Evolutionary conservation across 2,329 filamentous ascomycete genomes (phyloP).

Genomic region (Cladosporium sp.): DNA sequence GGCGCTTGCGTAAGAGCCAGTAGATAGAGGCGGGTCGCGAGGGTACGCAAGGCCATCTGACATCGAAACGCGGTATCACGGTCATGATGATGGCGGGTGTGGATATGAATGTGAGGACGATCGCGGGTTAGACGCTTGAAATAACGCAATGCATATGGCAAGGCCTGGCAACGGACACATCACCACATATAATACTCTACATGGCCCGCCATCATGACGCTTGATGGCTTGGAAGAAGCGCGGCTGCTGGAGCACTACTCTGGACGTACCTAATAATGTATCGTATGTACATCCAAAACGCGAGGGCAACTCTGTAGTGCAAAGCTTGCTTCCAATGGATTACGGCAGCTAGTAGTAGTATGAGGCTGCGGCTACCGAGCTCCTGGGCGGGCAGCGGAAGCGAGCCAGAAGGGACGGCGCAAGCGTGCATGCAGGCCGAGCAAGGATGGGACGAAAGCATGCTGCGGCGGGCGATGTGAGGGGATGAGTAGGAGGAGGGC

Average conservation of each 20-base stretch:
- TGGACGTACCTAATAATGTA: no score
- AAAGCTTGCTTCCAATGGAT: not conserved
- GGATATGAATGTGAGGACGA: no score
- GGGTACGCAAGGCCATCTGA: not conserved
- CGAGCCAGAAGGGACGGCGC: not conserved
- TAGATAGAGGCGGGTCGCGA: not conserved
- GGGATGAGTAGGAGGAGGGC: not conserved
- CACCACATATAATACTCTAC: no score
- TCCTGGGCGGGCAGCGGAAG: constrained; percentile 6
- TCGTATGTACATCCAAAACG: constrained; percentile 8
- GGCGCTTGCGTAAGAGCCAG: constrained; percentile 6
- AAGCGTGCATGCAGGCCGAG: constrained; percentile 4
- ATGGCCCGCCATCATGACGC: not conserved
- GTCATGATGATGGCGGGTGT: constrained; percentile 6
- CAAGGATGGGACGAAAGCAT: constrained; percentile 6
- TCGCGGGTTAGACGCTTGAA: not conserved
- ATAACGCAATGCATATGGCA: constrained; percentile 1
- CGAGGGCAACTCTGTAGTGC: constrained; percentile 11
- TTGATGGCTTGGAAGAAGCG: not conserved
- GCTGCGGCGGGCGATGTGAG: constrained; percentile 7
- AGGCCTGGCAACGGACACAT: not conserved
- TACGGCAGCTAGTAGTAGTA: constrained; percentile 2
- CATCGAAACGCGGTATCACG: not conserved
- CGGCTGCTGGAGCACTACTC: no score
- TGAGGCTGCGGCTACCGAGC: constrained; percentile 11